Conservation (phyloP, 352 stramenopile species). For the Pythium rishiriense region DNA sequence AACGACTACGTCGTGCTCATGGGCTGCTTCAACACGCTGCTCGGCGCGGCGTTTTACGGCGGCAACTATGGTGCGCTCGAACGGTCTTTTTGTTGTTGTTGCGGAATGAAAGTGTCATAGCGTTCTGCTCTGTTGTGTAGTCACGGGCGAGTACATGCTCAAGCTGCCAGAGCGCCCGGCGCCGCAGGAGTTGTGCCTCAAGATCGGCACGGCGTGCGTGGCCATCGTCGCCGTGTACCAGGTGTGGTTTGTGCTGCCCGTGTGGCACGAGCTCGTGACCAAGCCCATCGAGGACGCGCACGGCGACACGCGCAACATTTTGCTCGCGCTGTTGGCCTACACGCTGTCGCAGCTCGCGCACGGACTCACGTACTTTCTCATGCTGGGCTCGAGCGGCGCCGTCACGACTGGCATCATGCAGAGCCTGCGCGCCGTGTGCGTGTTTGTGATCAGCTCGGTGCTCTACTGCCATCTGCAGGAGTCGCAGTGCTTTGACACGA, state of each 20-base stretch:
- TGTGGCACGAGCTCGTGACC: slow-evolving; percentile 76
- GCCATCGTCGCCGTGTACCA: slow-evolving; percentile 79
- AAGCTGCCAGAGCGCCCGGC: slow-evolving; percentile 74
- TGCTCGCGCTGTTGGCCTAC: slow-evolving; percentile 64
- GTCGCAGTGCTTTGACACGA: slow-evolving; percentile 86
- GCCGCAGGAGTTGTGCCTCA: slow-evolving; percentile 76
- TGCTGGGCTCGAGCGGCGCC: slow-evolving; percentile 76
- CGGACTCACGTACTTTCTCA: slow-evolving; percentile 84
- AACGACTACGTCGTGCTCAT: slow-evolving; percentile 78
- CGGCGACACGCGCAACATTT: slow-evolving; percentile 61
- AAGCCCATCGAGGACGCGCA: slow-evolving; percentile 73
- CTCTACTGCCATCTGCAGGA: slow-evolving; percentile 85
- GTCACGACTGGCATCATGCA: slow-evolving; percentile 89
- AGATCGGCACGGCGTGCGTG: slow-evolving; percentile 74
- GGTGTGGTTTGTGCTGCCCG: slow-evolving; percentile 73
- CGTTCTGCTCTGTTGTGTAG: slow-evolving; percentile 21
- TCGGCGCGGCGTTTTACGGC: slow-evolving; percentile 81
- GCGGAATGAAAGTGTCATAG: not conserved
- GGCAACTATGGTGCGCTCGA: slow-evolving; percentile 66
- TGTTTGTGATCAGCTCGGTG: slow-evolving; percentile 82
- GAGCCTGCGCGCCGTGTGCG: slow-evolving; percentile 82
- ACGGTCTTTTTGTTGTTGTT: not conserved
- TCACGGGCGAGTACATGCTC: slow-evolving; percentile 80
- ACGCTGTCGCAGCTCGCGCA: slow-evolving; percentile 82
- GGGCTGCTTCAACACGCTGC: slow-evolving; percentile 81